Base-by-base conservation (phyloP, 345 rosid species). In the Citrus hindsii region DNA sequence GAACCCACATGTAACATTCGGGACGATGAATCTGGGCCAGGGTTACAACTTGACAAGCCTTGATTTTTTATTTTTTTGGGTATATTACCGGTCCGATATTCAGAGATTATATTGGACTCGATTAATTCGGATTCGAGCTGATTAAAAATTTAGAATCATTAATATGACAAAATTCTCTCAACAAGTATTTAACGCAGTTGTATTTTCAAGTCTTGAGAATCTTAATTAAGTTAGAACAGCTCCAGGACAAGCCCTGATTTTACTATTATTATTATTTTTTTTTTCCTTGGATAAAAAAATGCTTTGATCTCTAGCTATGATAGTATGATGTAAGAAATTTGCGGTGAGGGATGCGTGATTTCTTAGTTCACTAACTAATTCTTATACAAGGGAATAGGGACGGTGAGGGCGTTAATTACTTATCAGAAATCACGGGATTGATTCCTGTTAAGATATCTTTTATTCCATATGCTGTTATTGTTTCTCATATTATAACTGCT, bases 111-210 rank as follows among this genome's bases (percentile, higher is more conserved):
- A 4, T 33, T 33, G 35, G 5, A 1, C 0, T 6, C 35, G 6
- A 33, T 4, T 33, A 33, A 33, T 33, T 4, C 0, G 6, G 0
- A 33, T 33, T 33, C 6, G 0, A 33, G 35, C 0, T 0, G 35
- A 0, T 2, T 28, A 28, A 2, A 28, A 2, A 28, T 2, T 3
- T 32, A 32, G 33, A 32, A 32, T 32, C 4, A 32, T 32, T 32
- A 32, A 32, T 3, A 4, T 5, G 0, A 0, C 0, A 32, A 32
- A 32, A 32, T 0, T 32, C 1, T 33, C 6, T 4, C 0, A 33
- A 4, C 0, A 33, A 33, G 0, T 33, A 5, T 33, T 33, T 33
- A 33, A 33, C 1, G 1, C 6, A 32, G 0, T 0, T 32, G 5
- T 0, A 32, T 32, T 32, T 1, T 32, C 0, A 32, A 32, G 0